These are phyloP conservation scores for Ganoderma lucidum DNA, from an alignment of 1,284 basidiomycete species.

Conservation along the genomic window DNA sequence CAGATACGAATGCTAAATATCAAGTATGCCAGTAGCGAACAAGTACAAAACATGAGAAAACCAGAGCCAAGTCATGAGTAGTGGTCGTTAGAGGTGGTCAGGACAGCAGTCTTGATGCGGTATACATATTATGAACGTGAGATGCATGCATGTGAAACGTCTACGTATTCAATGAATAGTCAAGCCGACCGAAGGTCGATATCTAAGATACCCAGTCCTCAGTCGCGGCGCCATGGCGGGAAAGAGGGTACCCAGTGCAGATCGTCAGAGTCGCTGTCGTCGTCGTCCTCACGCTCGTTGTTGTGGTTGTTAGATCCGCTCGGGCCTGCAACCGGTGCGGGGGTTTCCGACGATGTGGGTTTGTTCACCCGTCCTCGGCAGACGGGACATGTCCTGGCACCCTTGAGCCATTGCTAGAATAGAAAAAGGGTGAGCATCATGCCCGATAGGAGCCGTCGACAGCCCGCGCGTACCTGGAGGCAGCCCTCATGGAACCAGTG, in stretches of 20 bases:
- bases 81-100: neutral
- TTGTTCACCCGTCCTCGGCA: slow-evolving; percentile 36
- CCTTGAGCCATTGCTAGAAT: slow-evolving; percentile 41
- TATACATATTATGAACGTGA: slow-evolving; percentile 58
- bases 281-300: slow-evolving; percentile 20
- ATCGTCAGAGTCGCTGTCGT: slow-evolving; percentile 19
- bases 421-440: neutral
- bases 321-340: slow-evolving; percentile 21
- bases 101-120: neutral
- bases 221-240: slow-evolving; percentile 29
- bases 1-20: neutral
- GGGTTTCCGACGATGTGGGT: slow-evolving; percentile 6
- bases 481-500: slow-evolving; percentile 83
- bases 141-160: neutral
- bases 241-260: slow-evolving; percentile 16
- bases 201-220: neutral
- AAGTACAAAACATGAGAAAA: neutral
- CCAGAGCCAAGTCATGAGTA: neutral
- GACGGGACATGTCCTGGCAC: slow-evolving; percentile 40
- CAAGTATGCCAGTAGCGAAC: neutral
- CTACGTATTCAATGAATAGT: neutral
- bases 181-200: neutral
- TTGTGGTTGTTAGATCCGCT: slow-evolving; percentile 15
- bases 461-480: slow-evolving; percentile 59
- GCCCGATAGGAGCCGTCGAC: neutral